Evolutionary conservation across 2,329 filamentous ascomycete species (phyloP).

Genomic region (Talaromyces sp.): DNA sequence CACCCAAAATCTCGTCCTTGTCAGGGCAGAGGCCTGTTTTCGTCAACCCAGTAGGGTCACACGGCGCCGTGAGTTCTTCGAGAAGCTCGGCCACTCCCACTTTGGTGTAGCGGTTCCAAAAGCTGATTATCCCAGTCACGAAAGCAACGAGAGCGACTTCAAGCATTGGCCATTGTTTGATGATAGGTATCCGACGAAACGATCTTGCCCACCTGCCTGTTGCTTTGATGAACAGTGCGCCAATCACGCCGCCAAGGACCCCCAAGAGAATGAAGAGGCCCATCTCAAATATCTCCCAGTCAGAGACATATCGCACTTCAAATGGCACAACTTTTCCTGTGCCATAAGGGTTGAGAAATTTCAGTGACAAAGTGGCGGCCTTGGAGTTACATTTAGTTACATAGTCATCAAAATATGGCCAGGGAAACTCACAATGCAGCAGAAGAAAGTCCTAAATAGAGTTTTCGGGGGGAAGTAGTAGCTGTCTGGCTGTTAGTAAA

Average conservation of each 20-base stretch:
- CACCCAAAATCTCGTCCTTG: conserved; percentile 70
- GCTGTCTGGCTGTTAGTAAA: conserved; percentile 27
- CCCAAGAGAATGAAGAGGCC: conserved; percentile 80
- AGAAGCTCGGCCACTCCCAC: conserved; percentile 86
- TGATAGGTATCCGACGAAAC: conserved; percentile 73
- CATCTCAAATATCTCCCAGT: conserved; percentile 94
- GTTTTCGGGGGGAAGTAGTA: conserved; percentile 99
- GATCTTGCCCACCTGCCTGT: conserved; percentile 83
- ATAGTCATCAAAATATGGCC: not conserved
- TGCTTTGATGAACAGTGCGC: conserved; percentile 94
- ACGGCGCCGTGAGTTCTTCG: conserved; percentile 85
- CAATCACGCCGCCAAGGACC: conserved; percentile 74
- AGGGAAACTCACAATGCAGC: conserved; percentile 67
- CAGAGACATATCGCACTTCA: conserved; percentile 80
- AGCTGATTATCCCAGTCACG: conserved; percentile 77
- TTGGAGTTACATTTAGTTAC: conserved; percentile 6
- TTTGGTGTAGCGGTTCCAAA: conserved; percentile 90
- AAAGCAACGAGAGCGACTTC: conserved; percentile 87
- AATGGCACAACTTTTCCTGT: conserved; percentile 97
- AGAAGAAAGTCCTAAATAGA: conserved; percentile 95
- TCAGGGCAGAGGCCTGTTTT: conserved; percentile 76
- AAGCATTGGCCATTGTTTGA: conserved; percentile 78
- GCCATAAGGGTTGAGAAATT: conserved; percentile 93
- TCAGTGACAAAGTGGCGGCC: conserved; percentile 78
- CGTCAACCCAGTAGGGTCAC: conserved; percentile 60